These are phyloP conservation scores for Laetiporus sulphureus DNA, from an alignment of 1,284 basidiomycete genomes.

Conservation along the genomic window DNA sequence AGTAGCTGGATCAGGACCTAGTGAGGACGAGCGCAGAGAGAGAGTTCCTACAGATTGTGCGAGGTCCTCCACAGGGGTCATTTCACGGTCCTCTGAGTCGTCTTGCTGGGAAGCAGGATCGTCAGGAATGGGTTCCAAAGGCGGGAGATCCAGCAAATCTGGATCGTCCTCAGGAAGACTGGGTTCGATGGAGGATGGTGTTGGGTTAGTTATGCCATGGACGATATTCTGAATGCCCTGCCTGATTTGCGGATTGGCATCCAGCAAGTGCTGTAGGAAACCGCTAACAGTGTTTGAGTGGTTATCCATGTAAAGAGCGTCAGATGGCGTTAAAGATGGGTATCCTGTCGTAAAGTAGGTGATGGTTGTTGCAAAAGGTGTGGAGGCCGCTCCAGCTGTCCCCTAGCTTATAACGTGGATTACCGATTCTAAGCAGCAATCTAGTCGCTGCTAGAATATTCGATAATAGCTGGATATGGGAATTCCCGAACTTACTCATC, in stretches of 20 bases:
- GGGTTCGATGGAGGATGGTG: background rate
- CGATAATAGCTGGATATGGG: no score
- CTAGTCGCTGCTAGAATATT: slow-evolving; percentile 10
- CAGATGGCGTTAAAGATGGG: slow-evolving; percentile 4
- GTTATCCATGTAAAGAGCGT: slow-evolving; percentile 14
- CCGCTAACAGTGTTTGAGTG: slow-evolving; percentile 13
- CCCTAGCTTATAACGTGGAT: no score
- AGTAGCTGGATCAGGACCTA: background rate
- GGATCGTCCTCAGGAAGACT: slow-evolving; percentile 3
- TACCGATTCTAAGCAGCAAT: no score
- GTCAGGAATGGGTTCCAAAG: slow-evolving; percentile 4
- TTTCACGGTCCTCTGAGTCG: slow-evolving; percentile 3
- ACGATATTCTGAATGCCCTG: slow-evolving; percentile 13
- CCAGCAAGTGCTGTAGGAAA: slow-evolving; percentile 12
- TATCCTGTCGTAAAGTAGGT: slow-evolving; percentile 7
- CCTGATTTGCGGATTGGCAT: slow-evolving; percentile 12
- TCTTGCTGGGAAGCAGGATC: background rate
- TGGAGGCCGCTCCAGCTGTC: no score
- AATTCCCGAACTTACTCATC: no score
- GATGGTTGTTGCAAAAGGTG: slow-evolving; percentile 12
- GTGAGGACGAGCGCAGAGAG: slow-evolving; percentile 5
- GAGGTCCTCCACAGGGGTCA: slow-evolving; percentile 7
- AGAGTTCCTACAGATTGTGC: slow-evolving; percentile 4
- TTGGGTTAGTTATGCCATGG: slow-evolving; percentile 8
- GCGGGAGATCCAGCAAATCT: slow-evolving; percentile 4